Conservation (phyloP, 768 basidiomycete genomes). For the Tricholoma matsutake region DNA sequence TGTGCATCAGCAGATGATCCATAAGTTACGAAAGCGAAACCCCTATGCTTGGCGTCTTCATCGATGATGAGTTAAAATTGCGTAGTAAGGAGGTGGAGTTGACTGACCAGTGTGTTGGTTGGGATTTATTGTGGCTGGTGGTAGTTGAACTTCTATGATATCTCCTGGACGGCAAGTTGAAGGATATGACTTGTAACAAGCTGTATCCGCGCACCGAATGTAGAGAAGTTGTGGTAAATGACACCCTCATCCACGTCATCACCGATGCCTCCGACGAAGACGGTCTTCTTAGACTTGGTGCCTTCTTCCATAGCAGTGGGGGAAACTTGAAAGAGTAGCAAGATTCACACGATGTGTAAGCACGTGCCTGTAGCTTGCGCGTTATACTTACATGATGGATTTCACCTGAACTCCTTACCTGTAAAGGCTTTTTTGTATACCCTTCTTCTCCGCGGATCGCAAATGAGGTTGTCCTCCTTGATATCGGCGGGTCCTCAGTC, state of each 20-base stretch:
- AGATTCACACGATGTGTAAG: conserved; percentile 43
- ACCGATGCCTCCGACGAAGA: conserved; percentile 80
- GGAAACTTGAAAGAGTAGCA: conserved; percentile 32
- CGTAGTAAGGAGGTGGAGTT: background rate
- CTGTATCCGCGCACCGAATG: conserved; percentile 65
- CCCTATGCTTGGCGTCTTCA: conserved; percentile 78
- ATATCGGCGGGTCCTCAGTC: background rate
- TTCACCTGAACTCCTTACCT: too few relatives aligned
- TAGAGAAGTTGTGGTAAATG: conserved; percentile 77
- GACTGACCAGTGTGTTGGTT: conserved; percentile 55
- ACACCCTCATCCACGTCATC: conserved; percentile 80
- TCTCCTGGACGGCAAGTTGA: conserved; percentile 56
- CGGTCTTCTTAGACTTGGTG: conserved; percentile 78
- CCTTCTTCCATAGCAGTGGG: conserved; percentile 91
- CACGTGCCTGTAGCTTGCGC: too few relatives aligned
- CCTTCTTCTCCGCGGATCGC: background rate
- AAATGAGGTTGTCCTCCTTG: background rate
- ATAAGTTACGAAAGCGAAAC: conserved; percentile 92
- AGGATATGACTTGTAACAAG: background rate
- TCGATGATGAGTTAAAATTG: conserved; percentile 8
- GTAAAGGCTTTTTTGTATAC: background rate
- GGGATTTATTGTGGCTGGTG: conserved; percentile 72
- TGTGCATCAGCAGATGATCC: conserved; percentile 79
- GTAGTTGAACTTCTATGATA: conserved; percentile 88
- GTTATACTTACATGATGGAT: background rate